Percentiles rank a stretch among this genome's conserved stretches.
Conservation (phyloP, 2,329 filamentous ascomycete genomes). For the Parasarocladium wereldwijsianum region DNA sequence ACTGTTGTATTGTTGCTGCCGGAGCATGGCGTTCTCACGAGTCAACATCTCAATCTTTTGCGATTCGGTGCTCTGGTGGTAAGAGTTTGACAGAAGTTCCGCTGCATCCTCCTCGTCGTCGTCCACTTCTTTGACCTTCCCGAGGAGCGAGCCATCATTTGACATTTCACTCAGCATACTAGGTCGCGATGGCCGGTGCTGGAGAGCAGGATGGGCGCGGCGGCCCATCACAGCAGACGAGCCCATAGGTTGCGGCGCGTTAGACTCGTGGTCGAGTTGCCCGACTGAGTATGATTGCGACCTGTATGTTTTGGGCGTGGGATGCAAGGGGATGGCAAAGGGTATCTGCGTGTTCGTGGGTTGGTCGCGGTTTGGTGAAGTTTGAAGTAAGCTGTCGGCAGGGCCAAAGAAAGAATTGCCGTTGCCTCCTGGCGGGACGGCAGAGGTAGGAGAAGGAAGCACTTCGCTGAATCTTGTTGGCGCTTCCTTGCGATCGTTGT, state of each 20-base stretch:
- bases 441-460: conserved; percentile 59
- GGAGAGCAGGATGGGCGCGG: conserved; percentile 50
- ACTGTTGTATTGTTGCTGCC: conserved; percentile 39
- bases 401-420: conserved; percentile 32
- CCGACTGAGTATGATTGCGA: conserved; percentile 96
- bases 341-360: conserved; percentile 54
- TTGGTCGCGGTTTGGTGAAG: conserved; percentile 36
- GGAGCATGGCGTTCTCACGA: conserved; percentile 47
- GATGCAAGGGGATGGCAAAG: conserved; percentile 76
- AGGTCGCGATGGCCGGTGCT: conserved; percentile 67
- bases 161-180: conserved; percentile 64
- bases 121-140: conserved; percentile 57
- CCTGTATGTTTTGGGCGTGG: conserved; percentile 81
- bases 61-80: conserved; percentile 39
- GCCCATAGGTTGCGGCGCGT: conserved; percentile 23
- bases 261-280: conserved; percentile 59
- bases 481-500: conserved; percentile 61
- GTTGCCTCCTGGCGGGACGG: conserved; percentile 28
- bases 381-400: conserved; percentile 29
- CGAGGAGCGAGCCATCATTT: conserved; percentile 44
- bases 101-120: conserved; percentile 44
- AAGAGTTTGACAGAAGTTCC: conserved; percentile 30
- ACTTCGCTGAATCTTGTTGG: conserved; percentile 62
- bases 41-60: conserved; percentile 49
- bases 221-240: conserved; percentile 36